Evolutionary conservation across 2,329 filamentous ascomycete species (phyloP), one percentile per base, ranked within the genome.

Genomic region (Aspergillus sclerotialis): DNA sequence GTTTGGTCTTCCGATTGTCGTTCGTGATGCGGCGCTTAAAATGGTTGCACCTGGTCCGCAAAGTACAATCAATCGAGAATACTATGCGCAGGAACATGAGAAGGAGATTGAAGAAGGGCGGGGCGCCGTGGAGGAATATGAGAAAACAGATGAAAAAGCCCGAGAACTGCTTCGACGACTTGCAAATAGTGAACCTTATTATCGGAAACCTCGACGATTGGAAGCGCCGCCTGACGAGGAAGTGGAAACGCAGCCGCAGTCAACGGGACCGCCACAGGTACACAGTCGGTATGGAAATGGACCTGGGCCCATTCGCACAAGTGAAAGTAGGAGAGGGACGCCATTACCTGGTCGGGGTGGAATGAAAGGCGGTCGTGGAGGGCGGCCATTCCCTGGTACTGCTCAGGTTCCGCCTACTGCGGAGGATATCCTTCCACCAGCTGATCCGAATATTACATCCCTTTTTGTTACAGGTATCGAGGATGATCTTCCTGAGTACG

Each of bases 1-100:
- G 9, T 98, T 96, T 55, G 93, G 92, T 15, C 72, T 98, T 17
- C 92, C 92, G 8, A 94, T 98, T 54, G 84, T 89, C 10, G 85
- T 98, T 38, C 80, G 92, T 56, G 92, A 98, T 69, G 92, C 92
- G 3, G 92, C 93, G 4, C 72, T 98, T 44, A 96, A 96, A 70
- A 94, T 98, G 84, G 85, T 96, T 27, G 89, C 90, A 1, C 89
- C 92, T 0, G 92, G 92, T 0, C 92, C 92, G 1, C 78, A 87
- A 44, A 94, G 86, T 58, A 83, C 85, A 36, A 86, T 98, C 61
- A 98, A 98, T 67, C 73, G 92, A 49, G 89, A 98, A 64, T 98
- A 92, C 64, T 98, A 94, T 61, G 92, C 92, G 10, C 92, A 98
- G 59, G 92, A 96, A 57, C 89, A 96, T 62, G 90, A 96, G 67